Percentiles rank a stretch among this genome's conserved stretches.
These are phyloP conservation scores for Tephrocybe sp. DNA, from an alignment of 768 basidiomycete species.

Conservation along the genomic window DNA sequence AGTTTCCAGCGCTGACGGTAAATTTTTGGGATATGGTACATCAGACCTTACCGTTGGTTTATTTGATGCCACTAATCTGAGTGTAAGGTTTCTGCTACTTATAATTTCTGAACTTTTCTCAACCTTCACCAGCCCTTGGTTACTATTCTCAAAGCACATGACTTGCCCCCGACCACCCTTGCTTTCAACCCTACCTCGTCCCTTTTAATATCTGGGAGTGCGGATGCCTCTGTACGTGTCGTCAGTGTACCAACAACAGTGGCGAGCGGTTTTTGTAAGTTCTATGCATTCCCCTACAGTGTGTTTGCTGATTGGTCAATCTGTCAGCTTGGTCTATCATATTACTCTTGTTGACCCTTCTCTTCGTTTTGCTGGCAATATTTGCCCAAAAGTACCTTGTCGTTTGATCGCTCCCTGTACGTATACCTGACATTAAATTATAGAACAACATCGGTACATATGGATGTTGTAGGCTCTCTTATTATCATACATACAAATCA, in stretches of 20 bases:
- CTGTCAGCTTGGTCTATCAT: constrained; percentile 28
- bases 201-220: constrained; percentile 86
- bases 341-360: constrained; percentile 38
- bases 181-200: constrained; percentile 83
- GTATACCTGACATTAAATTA: background rate
- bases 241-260: constrained; percentile 63
- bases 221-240: constrained; percentile 84
- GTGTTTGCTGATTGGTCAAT: background rate
- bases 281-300: too few relatives aligned
- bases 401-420: background rate
- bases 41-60: constrained; percentile 87
- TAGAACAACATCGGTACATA: constrained; percentile 9
- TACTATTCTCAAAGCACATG: constrained; percentile 90
- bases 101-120: background rate
- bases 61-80: constrained; percentile 74
- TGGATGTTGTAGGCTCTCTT: constrained; percentile 5
- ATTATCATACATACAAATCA: constrained; percentile 15
- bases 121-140: constrained; percentile 65
- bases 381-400: constrained; percentile 29
- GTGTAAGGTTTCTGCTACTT: constrained; percentile 44
- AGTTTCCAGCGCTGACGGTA: constrained; percentile 70
- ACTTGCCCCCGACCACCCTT: constrained; percentile 89
- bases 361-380: constrained; percentile 44
- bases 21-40: constrained; percentile 79
- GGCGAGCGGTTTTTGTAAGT: constrained; percentile 54